Conservation (phyloP, 2,329 filamentous ascomycete genomes). For the Beauveria australis region DNA sequence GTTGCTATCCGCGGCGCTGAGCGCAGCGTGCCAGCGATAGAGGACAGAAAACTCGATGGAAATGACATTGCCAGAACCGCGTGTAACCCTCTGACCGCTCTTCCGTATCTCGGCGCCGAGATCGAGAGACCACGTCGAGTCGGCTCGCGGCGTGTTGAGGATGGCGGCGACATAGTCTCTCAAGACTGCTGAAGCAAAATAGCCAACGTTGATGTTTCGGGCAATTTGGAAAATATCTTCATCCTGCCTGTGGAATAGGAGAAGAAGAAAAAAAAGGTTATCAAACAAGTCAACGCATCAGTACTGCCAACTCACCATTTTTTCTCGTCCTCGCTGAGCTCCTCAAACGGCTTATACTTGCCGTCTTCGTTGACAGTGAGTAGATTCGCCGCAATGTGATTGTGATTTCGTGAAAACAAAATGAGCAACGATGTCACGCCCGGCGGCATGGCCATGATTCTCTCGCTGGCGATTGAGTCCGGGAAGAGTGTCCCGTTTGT, state of each 20-base stretch:
- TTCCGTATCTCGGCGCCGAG: neutral
- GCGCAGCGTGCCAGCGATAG: neutral
- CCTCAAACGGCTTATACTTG: no score
- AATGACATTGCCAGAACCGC: neutral
- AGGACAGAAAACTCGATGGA: neutral
- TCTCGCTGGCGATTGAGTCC: neutral
- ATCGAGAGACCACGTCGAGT: slow-evolving; percentile 24
- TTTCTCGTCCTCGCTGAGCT: no score
- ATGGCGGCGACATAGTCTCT: slow-evolving; percentile 47
- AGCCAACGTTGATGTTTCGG: slow-evolving; percentile 40
- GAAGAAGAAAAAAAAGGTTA: no score
- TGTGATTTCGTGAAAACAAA: neutral
- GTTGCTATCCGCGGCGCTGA: neutral
- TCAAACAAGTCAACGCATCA: no score
- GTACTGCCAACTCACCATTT: no score
- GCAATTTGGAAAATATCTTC: slow-evolving; percentile 31
- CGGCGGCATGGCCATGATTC: neutral
- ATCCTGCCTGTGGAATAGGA: slow-evolving; percentile 12
- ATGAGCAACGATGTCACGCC: neutral
- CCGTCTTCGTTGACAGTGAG: neutral
- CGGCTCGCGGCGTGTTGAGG: slow-evolving; percentile 28
- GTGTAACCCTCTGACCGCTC: neutral
- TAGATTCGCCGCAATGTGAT: slow-evolving; percentile 16
- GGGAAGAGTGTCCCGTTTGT: neutral
- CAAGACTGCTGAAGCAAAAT: slow-evolving; percentile 45